Conservation (phyloP, 495 filamentous ascomycete species). For the Tuber melanosporum region DNA sequence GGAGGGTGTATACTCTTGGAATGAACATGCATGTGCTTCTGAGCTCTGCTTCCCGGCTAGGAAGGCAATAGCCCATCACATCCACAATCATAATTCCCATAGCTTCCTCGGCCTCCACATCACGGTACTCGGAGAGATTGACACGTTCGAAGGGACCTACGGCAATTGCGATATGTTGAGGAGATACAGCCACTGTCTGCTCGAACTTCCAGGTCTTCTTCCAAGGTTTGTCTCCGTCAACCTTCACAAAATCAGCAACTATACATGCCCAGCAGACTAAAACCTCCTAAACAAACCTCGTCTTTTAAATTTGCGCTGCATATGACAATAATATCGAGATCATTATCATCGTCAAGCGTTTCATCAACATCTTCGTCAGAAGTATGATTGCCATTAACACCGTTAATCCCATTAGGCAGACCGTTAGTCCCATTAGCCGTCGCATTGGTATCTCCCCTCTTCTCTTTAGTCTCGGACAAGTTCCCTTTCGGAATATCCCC, state of each 20-base stretch:
- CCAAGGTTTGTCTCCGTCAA: conserved; percentile 62
- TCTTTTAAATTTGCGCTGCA: conserved; percentile 82
- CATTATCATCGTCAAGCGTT: conserved; percentile 68
- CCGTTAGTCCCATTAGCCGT: conserved; percentile 14
- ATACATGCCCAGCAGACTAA: conserved; percentile 12
- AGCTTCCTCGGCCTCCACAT: conserved; percentile 82
- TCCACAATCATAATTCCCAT: conserved; percentile 76
- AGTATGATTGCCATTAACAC: conserved; percentile 39
- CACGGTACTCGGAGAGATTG: conserved; percentile 80
- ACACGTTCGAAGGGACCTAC: conserved; percentile 92
- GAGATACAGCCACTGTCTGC: conserved; percentile 60
- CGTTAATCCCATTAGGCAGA: conserved; percentile 25
- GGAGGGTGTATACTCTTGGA: conserved; percentile 47
- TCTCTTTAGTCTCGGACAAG: conserved; percentile 31
- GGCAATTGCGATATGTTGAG: conserved; percentile 84
- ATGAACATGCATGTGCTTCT: conserved; percentile 74
- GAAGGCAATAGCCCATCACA: conserved; percentile 83
- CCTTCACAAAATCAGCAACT: conserved; percentile 41
- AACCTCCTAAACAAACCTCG: conserved; percentile 50
- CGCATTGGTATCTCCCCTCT: conserved; percentile 22
- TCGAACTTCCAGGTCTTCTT: conserved; percentile 81
- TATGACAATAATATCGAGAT: conserved; percentile 78
- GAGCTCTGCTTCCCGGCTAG: conserved; percentile 69
- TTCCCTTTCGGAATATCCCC: conserved; percentile 66
- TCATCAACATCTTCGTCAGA: conserved; percentile 42